Evolutionary conservation across 805 yeast genomes (phyloP), one percentile per base, ranked within the genome.

Genomic region (Dipodascus albidus): DNA sequence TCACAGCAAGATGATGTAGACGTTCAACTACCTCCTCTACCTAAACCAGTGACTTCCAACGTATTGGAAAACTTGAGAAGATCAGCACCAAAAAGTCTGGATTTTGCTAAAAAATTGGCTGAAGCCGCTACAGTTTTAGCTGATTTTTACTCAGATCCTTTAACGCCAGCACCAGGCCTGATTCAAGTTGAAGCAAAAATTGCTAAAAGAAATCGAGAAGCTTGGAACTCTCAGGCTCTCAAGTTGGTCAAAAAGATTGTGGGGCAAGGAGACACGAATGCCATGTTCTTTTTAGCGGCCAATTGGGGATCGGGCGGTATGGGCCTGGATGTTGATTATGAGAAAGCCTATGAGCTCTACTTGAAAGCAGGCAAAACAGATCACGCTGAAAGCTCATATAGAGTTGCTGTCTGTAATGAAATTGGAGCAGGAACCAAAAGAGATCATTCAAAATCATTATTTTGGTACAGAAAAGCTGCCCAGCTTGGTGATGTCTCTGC

Each of bases 351-450:
- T 60, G 80, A 78, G 55, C 70, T 74, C 50, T 85, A 84, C 64
- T 59, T 67, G 27, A 78, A 76, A 55, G 83, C 88, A 0, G 84
- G 87, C 3, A 70, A 70, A 49, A 73, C 73, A 47, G 75, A 77
- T 20, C 82, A 82, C 60, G 73, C 80, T 0, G 77, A 77, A 52
- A 83, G 86, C 8, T 74, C 82, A 54, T 85, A 82, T 67, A 69
- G 91, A 50, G 76, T 81, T 0, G 93, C 85, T 0, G 84, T 84
- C 31, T 80, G 87, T 61, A 75, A 75, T 60, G 93, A 86, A 64
- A 71, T 83, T 63, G 83, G 87, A 17, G 74, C 78, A 55, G 84
- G 85, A 1, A 69, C 76, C 23, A 60, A 68, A 53, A 62, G 70
- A 44, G 77, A 77, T 59, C 51, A 64, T 20, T 59, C 57, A n/a